A percentile compares a stretch with the other conserved stretches of the same genome.
Conservation (phyloP, 495 filamentous ascomycete genomes). For the Hamigera avellanea region DNA sequence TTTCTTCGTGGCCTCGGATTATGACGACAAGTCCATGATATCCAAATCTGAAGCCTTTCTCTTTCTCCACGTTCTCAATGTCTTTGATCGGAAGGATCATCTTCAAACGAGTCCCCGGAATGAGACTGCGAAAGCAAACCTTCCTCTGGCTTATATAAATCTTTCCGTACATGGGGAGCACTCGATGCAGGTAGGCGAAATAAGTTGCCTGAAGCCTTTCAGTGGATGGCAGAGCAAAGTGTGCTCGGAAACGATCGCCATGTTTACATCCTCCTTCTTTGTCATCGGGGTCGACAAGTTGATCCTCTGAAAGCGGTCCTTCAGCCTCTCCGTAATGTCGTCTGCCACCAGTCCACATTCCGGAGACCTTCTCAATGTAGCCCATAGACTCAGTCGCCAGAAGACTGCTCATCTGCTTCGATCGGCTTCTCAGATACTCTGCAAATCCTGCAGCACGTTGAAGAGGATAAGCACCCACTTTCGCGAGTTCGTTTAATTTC, state of each 20-base stretch:
- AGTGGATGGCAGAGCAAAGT: conserved; percentile 76
- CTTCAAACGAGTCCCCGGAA: conserved; percentile 87
- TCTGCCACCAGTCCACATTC: conserved; percentile 89
- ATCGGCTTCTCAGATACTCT: conserved; percentile 65
- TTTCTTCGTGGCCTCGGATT: conserved; percentile 86
- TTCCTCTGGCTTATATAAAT: conserved; percentile 86
- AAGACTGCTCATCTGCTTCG: conserved; percentile 71
- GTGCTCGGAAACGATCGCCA: conserved; percentile 68
- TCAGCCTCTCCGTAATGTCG: conserved; percentile 76
- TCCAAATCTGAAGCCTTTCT: conserved; percentile 88
- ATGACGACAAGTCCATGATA: conserved; percentile 87
- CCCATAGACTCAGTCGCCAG: conserved; percentile 92
- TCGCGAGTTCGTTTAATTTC: conserved; percentile 59
- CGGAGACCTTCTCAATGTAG: conserved; percentile 93
- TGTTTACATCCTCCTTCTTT: conserved; percentile 50
- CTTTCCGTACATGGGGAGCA: conserved; percentile 91
- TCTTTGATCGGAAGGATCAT: conserved; percentile 85
- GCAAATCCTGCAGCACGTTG: conserved; percentile 80
- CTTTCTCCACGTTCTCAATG: conserved; percentile 87
- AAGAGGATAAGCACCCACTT: conserved; percentile 67
- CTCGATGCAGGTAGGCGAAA: conserved; percentile 76
- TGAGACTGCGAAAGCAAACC: conserved; percentile 86
- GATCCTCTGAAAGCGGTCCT: conserved; percentile 51
- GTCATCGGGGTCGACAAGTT: conserved; percentile 51
- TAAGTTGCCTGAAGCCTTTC: conserved; percentile 88